These are phyloP conservation scores for Dacryopinax primogenitus DNA, from an alignment of 768 basidiomycete genomes.

Conservation along the genomic window DNA sequence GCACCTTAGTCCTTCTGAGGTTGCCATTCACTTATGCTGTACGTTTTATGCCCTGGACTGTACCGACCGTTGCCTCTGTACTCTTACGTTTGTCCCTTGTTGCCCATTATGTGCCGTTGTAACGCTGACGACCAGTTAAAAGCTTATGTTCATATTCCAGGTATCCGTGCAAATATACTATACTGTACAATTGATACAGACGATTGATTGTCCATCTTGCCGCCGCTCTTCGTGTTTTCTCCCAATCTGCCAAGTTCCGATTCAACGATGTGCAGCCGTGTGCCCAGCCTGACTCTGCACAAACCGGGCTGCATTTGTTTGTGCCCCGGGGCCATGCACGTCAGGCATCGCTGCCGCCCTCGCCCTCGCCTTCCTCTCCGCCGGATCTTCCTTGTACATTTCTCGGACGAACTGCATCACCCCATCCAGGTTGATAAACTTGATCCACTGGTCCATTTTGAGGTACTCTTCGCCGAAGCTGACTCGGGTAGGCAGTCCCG, in stretches of 20 bases:
- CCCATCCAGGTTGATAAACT: constrained; percentile 1
- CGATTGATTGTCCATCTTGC: too few species aligned
- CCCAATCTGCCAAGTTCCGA: not conserved
- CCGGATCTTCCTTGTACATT: constrained; percentile 4
- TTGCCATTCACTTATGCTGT: too few species aligned
- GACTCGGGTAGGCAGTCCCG: not conserved
- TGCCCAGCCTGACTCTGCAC: constrained; percentile 1
- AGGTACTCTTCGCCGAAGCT: constrained; percentile 3
- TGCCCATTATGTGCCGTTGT: not conserved
- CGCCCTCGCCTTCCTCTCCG: not conserved
- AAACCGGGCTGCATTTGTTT: not conserved
- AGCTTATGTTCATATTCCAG: not conserved
- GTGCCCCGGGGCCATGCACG: not conserved
- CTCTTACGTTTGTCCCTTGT: not conserved
- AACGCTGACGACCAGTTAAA: not conserved
- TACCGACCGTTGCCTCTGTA: not conserved
- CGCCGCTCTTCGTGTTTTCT: not conserved
- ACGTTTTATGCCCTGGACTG: too few species aligned
- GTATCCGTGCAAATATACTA: constrained; percentile 8
- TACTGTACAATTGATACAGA: constrained; percentile 9
- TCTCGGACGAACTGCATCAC: constrained; percentile 3
- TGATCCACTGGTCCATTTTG: constrained; percentile 7
- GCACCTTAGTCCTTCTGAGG: not conserved
- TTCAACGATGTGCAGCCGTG: not conserved
- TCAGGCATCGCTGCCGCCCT: not conserved